Conservation (phyloP, 2,329 filamentous ascomycete species). For the Sarocladiaceae sp. region DNA sequence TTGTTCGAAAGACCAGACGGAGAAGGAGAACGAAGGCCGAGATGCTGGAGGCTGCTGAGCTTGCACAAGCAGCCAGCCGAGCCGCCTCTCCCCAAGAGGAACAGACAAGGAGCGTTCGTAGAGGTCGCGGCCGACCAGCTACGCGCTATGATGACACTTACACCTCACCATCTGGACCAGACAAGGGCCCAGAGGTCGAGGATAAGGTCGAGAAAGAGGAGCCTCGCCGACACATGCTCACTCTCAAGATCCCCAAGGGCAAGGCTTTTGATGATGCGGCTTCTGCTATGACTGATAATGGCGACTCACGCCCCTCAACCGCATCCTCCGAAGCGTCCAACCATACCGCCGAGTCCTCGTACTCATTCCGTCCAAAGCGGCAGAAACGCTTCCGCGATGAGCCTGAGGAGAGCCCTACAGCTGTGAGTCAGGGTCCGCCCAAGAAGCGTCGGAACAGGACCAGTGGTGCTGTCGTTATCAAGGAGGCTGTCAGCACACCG, state of each 20-base stretch:
- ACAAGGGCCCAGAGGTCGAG: slow-evolving; percentile 7
- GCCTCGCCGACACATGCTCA: slow-evolving; percentile 24
- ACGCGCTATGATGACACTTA: slow-evolving; percentile 11
- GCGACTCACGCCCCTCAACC: slow-evolving; percentile 45
- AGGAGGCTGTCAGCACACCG: not conserved
- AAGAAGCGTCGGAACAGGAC: slow-evolving; percentile 28
- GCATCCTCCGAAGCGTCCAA: slow-evolving; percentile 46
- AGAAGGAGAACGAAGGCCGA: slow-evolving; percentile 20
- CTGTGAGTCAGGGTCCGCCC: slow-evolving; percentile 25
- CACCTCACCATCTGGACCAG: slow-evolving; percentile 11
- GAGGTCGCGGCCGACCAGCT: slow-evolving; percentile 12
- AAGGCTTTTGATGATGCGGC: slow-evolving; percentile 33
- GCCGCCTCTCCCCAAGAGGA: slow-evolving; percentile 6
- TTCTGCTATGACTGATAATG: slow-evolving; percentile 31
- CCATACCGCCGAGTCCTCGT: slow-evolving; percentile 43
- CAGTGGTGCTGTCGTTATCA: slow-evolving; percentile 2
- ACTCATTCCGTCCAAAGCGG: slow-evolving; percentile 49
- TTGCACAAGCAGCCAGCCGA: slow-evolving; percentile 8
- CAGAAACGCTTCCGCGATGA: slow-evolving; percentile 48
- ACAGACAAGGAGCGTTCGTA: slow-evolving; percentile 5
- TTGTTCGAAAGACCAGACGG: slow-evolving; percentile 22
- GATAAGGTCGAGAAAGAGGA: slow-evolving; percentile 16
- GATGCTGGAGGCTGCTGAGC: slow-evolving; percentile 19
- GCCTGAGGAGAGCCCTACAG: slow-evolving; percentile 34
- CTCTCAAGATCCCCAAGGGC: slow-evolving; percentile 33